Evolutionary conservation across 345 rosid genomes (phyloP), one percentile per base, ranked within the genome.

Genomic region (Lumnitzera littorea): DNA sequence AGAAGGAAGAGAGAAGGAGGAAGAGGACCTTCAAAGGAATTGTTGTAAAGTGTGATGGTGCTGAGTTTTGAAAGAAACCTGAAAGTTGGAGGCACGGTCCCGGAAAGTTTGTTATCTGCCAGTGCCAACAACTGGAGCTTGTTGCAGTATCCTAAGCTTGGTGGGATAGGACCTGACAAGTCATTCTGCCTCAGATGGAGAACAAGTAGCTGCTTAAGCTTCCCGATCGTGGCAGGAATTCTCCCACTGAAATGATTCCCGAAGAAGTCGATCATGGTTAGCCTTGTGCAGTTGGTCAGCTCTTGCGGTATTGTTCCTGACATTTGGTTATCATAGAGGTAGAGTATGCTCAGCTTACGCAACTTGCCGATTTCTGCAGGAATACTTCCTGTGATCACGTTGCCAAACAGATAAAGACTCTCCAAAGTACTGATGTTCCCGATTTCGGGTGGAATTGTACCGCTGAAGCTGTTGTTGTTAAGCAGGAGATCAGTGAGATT

Each of bases 121-220:
- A 91, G 77, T 66, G 94, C 82, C 66, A 89, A 46, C 6, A 50
- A 15, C 72, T 74, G 80, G 31, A 89, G 80, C 46, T 67, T 75
- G 46, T 52, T 64, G 78, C 96, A 91, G 81, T 91, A 79, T 57
- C 96, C 98, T 48, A 91, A 62, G 63, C 84, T 82, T 53, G 92
- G 78, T 12, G 98, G 98, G 66, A 91, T 58, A 15, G 82, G 78
- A 71, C 98, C 96, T 1, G 79, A 71, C 64, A 91, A 66, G 46
- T 82, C 85, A 74, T 91, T 91, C 84, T 86, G 86, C 74, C 98
- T 85, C 70, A 89, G 67, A 23, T 91, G 95, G 74, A 91, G 91
- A 56, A 78, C 52, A 53, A 72, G 75, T 12, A 91, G 87, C 47
- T 84, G 73, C 67, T 75, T 76, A 8, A 91, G 84, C 57, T 80